phyloP scores from a whole-genome alignment of 345 rosid genomes.

The Hibiscus mutabilis region DNA sequence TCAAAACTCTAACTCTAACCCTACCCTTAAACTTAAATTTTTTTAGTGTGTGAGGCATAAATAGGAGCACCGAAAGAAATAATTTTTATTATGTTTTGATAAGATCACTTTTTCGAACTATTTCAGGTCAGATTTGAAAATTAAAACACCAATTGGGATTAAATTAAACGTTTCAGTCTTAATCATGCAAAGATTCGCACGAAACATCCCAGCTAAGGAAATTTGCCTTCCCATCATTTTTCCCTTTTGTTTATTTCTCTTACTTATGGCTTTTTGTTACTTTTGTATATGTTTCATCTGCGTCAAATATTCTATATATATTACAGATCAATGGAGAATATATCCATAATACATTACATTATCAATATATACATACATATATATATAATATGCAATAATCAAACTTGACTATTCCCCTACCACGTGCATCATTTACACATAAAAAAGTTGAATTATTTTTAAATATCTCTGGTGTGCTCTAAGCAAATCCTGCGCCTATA shows the following conservation, averaged over 20 bases:
- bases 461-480: too few species aligned
- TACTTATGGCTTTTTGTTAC: neutral
- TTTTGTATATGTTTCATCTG: neutral
- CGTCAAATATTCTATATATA: neutral
- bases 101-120: too few species aligned
- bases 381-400: neutral
- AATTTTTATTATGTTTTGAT: too few species aligned
- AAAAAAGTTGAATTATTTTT: too few species aligned
- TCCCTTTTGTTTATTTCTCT: neutral
- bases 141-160: neutral
- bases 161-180: neutral
- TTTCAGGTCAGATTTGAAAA: conserved; percentile 9
- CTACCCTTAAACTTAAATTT: too few species aligned
- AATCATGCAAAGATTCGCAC: neutral
- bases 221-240: neutral
- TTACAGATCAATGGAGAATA: neutral
- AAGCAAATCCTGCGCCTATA: too few species aligned
- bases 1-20: too few species aligned
- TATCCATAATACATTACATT: neutral
- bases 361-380: neutral
- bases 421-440: neutral
- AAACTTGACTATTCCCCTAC: neutral
- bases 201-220: neutral
- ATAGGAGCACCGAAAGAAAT: too few species aligned
- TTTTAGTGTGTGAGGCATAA: too few species aligned